Evolutionary conservation across 2,329 filamentous ascomycete genomes (phyloP).

Genomic region (Cercospora sojina): DNA sequence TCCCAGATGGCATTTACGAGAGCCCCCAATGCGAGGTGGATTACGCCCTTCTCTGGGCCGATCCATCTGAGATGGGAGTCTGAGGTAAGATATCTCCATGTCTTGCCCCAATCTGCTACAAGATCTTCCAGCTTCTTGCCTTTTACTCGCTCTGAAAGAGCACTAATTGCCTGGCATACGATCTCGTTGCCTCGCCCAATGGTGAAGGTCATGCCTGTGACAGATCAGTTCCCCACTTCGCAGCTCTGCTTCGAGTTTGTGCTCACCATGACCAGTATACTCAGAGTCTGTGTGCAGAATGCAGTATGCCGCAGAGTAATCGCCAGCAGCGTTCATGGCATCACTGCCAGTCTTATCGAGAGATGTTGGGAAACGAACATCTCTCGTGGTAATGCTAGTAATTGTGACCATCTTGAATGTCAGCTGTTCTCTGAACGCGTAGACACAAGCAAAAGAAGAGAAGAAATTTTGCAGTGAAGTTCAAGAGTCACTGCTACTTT

Average conservation of each 20-base stretch:
- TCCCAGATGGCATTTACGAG: slow-evolving; percentile 90
- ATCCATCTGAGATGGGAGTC: slow-evolving; percentile 93
- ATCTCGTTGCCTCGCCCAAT: slow-evolving; percentile 90
- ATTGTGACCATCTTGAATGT: slow-evolving; percentile 47
- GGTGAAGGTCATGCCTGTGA: slow-evolving; percentile 73
- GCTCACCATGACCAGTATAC: slow-evolving; percentile 62
- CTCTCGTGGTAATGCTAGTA: slow-evolving; percentile 47
- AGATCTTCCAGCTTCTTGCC: slow-evolving; percentile 75
- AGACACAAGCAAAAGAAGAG: not conserved
- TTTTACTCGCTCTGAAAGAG: slow-evolving; percentile 73
- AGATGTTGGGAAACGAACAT: slow-evolving; percentile 66
- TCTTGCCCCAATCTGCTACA: slow-evolving; percentile 77
- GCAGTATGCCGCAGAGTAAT: slow-evolving; percentile 94
- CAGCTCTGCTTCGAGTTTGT: not conserved
- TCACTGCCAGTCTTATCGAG: slow-evolving; percentile 95
- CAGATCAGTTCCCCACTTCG: not conserved
- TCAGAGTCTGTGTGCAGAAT: slow-evolving; percentile 78
- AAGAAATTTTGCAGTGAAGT: not conserved
- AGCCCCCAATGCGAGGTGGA: slow-evolving; percentile 84
- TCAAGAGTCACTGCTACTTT: not conserved
- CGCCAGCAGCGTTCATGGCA: slow-evolving; percentile 92
- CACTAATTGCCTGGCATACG: slow-evolving; percentile 78
- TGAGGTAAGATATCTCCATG: slow-evolving; percentile 87
- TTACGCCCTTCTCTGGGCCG: slow-evolving; percentile 89
- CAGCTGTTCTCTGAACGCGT: not conserved